phyloP scores from a whole-genome alignment of 2,329 filamentous ascomycete genomes.

The Colletotrichum somersetense region DNA sequence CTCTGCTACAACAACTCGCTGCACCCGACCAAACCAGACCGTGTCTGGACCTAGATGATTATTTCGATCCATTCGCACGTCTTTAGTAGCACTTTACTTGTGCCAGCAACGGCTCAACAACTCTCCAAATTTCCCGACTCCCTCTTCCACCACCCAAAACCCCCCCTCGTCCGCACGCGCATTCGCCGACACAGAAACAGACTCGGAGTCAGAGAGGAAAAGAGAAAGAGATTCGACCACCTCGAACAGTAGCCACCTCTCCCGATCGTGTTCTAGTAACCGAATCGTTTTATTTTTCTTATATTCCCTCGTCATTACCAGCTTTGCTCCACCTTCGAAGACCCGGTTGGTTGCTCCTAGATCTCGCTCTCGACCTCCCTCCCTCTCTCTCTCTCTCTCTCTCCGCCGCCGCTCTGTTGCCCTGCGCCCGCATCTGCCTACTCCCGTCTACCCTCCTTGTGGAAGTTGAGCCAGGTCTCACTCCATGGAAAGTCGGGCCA shows the following conservation, averaged over 20 bases:
- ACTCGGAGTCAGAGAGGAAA: constrained; percentile 11
- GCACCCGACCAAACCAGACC: constrained; percentile 10
- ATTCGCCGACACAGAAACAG: constrained; percentile 4
- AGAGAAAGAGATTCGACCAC: constrained; percentile 29
- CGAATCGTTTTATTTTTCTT: not conserved
- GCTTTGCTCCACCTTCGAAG: constrained; percentile 15
- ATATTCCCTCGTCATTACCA: not conserved
- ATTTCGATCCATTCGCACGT: constrained; percentile 21
- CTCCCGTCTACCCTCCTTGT: constrained; percentile 32
- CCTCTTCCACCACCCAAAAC: constrained; percentile 26
- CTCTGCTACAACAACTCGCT: constrained; percentile 14
- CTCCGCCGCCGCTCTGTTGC: constrained; percentile 19
- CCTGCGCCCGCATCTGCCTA: constrained; percentile 19
- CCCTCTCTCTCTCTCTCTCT: not conserved
- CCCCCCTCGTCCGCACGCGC: constrained; percentile 23
- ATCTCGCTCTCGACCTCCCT: constrained; percentile 25
- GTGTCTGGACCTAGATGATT: constrained; percentile 19
- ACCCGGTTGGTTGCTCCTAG: constrained; percentile 6
- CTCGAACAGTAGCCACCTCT: constrained; percentile 24
- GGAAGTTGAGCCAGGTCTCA: constrained; percentile 48
- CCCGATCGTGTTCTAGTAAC: constrained; percentile 17
- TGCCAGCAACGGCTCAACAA: constrained; percentile 20
- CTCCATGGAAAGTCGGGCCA: constrained; percentile 66
- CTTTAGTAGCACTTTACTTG: constrained; percentile 37
- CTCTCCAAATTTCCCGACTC: constrained; percentile 16